Percentiles rank a stretch among this genome's conserved stretches.
Conservation (phyloP, 352 stramenopile species). For the Phytopythium sindhum region DNA sequence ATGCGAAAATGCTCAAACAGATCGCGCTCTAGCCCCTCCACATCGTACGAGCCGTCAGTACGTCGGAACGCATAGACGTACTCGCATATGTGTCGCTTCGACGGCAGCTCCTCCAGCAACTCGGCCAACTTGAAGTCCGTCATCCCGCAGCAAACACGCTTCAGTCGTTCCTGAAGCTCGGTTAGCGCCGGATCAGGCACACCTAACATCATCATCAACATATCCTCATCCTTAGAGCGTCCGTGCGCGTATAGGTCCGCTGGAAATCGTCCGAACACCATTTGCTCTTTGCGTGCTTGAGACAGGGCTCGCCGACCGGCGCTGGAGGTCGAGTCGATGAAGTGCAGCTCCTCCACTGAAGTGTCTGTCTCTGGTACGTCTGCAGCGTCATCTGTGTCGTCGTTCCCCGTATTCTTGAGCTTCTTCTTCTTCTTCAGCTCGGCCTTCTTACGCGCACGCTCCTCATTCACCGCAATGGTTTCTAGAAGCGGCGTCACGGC, state of each 20-base stretch:
- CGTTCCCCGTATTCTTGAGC: conserved; percentile 17
- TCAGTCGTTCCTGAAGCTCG: conserved; percentile 45
- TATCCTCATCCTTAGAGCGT: conserved; percentile 56
- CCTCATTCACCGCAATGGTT: conserved; percentile 55
- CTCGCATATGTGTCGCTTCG: conserved; percentile 87
- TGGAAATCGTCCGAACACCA: conserved; percentile 68
- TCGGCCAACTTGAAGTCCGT: conserved; percentile 86
- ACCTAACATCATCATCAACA: conserved; percentile 39
- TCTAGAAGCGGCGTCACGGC: conserved; percentile 46
- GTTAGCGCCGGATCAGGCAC: conserved; percentile 51
- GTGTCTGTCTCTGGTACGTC: conserved; percentile 35
- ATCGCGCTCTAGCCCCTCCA: conserved; percentile 46
- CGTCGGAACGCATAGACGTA: conserved; percentile 62
- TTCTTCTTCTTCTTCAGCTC: conserved; percentile 39
- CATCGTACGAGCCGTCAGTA: conserved; percentile 50
- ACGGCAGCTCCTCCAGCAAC: conserved; percentile 88
- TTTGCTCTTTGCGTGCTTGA: conserved; percentile 42
- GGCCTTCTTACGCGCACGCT: conserved; percentile 40
- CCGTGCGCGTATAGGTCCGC: conserved; percentile 57
- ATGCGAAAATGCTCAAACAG: conserved; percentile 82
- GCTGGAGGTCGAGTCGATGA: conserved; percentile 40
- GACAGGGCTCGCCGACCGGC: conserved; percentile 22
- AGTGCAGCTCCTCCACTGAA: conserved; percentile 45
- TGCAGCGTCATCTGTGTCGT: conserved; percentile 10
- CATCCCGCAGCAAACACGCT: conserved; percentile 68